phyloP scores from a whole-genome alignment of 2,329 filamentous ascomycete genomes.

The Diaporthe sp. region DNA sequence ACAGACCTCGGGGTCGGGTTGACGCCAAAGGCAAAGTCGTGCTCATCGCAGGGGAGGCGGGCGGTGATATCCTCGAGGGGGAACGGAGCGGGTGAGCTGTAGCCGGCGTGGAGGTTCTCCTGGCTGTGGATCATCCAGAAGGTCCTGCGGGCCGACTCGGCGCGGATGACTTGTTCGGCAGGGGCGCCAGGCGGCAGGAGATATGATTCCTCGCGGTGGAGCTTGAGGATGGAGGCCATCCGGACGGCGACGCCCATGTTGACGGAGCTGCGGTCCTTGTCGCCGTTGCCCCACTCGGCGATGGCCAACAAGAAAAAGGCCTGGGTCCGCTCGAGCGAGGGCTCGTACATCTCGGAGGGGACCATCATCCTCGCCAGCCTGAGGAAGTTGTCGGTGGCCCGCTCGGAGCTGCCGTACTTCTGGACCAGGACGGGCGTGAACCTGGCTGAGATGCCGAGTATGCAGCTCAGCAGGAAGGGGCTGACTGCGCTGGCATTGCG shows the following conservation, averaged over 20 bases:
- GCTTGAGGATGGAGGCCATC: slow-evolving; percentile 47
- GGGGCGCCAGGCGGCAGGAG: slow-evolving; percentile 39
- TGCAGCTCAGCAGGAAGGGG: slow-evolving; percentile 44
- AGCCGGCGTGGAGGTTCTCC: slow-evolving; percentile 50
- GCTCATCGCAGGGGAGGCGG: slow-evolving; percentile 48
- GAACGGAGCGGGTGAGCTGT: slow-evolving; percentile 46
- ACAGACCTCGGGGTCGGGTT: slow-evolving; percentile 44
- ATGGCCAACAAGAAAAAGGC: slow-evolving; percentile 47
- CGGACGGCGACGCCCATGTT: slow-evolving; percentile 51
- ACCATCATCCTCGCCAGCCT: slow-evolving; percentile 40
- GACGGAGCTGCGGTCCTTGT: slow-evolving; percentile 45
- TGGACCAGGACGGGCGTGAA: slow-evolving; percentile 43
- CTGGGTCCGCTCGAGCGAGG: slow-evolving; percentile 44
- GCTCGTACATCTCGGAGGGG: slow-evolving; percentile 42
- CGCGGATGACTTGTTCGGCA: slow-evolving; percentile 44
- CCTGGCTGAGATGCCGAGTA: slow-evolving; percentile 44
- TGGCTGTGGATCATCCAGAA: slow-evolving; percentile 52
- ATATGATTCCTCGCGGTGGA: slow-evolving; percentile 51
- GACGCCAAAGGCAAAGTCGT: slow-evolving; percentile 49
- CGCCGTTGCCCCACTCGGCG: slow-evolving; percentile 47
- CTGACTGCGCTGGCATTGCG: slow-evolving; percentile 38
- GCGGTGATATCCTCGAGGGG: slow-evolving; percentile 48
- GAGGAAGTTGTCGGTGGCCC: slow-evolving; percentile 44
- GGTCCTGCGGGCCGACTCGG: slow-evolving; percentile 47
- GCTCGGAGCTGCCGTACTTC: slow-evolving; percentile 39